phyloP scores from a whole-genome alignment of 2,329 filamentous ascomycete genomes.

The Chalaropsis thielavioides region DNA sequence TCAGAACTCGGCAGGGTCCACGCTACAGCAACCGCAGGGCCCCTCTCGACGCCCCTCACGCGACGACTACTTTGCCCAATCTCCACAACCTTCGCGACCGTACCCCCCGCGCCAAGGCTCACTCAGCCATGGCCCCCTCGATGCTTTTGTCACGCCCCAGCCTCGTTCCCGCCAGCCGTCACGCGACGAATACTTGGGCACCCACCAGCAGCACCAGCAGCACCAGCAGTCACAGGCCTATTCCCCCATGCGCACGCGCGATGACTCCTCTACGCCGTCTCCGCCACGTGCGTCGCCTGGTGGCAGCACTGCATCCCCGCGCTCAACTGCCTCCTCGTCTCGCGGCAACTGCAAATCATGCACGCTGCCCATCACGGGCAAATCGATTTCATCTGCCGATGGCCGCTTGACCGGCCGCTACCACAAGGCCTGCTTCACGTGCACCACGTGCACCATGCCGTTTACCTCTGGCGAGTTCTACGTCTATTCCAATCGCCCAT shows the following conservation, averaged over 20 bases:
- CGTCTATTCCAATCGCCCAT: conserved; percentile 72
- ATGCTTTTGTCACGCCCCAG: conserved; percentile 9
- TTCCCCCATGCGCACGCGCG: background rate
- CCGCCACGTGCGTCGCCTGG: conserved; percentile 10
- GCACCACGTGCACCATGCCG: conserved; percentile 63
- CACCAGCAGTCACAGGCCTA: background rate
- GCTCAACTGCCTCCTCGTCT: conserved; percentile 28
- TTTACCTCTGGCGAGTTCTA: conserved; percentile 89
- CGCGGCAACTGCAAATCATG: conserved; percentile 79
- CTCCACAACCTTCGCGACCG: background rate
- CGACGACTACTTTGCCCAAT: background rate
- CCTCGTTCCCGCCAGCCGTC: conserved; percentile 6
- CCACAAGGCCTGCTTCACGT: conserved; percentile 90
- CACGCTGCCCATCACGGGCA: conserved; percentile 61
- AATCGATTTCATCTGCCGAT: conserved; percentile 86
- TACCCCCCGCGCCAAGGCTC: conserved; percentile 8
- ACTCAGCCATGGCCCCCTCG: background rate
- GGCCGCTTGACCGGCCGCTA: conserved; percentile 84
- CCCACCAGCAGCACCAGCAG: background rate
- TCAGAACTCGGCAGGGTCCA: background rate
- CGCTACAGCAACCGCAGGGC: background rate
- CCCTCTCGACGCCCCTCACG: background rate
- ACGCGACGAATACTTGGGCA: conserved; percentile 5
- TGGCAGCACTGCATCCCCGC: conserved; percentile 17
- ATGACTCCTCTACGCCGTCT: conserved; percentile 13